phyloP scores from a whole-genome alignment of 345 rosid species.

The Lagerstroemia speciosa region DNA sequence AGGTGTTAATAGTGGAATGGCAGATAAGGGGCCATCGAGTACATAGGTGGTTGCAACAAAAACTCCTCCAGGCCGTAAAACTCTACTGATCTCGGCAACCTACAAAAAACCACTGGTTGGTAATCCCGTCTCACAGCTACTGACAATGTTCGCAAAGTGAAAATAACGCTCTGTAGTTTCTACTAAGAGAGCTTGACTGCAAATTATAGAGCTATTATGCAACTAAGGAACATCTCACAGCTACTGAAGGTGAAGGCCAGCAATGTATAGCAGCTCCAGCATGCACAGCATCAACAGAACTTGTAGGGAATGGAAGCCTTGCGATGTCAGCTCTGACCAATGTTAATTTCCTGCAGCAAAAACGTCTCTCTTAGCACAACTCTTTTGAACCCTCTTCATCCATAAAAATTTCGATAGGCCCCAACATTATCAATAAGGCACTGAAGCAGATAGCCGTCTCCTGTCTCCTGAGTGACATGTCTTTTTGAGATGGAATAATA shows the following conservation, averaged over 20 bases:
- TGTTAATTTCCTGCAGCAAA: constrained; percentile 45
- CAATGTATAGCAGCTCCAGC: constrained; percentile 94
- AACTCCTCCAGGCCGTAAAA: constrained; percentile 77
- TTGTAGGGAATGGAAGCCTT: constrained; percentile 64
- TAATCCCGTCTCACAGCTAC: not conserved
- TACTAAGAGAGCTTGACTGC: not conserved
- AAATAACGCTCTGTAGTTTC: not conserved
- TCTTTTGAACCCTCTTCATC: not conserved
- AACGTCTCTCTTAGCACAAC: not conserved
- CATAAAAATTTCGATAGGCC: not conserved
- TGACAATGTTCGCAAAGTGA: not conserved
- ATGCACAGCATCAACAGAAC: constrained; percentile 78
- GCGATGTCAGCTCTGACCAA: constrained; percentile 87
- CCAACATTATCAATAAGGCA: not conserved
- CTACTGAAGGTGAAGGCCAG: constrained; percentile 86
- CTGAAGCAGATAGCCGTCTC: too few relatives aligned
- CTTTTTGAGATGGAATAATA: too few relatives aligned
- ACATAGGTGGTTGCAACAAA: constrained; percentile 69
- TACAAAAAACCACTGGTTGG: constrained; percentile 10
- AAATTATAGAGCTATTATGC: not conserved
- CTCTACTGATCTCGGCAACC: constrained; percentile 90
- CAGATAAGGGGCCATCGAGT: constrained; percentile 47
- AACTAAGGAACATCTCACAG: constrained; percentile 27
- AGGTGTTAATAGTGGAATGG: constrained; percentile 40
- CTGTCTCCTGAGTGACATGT: too few relatives aligned